These are phyloP conservation scores for Pharus latifolius DNA, from an alignment of 176 grass and related monocot species.

Conservation along the genomic window DNA sequence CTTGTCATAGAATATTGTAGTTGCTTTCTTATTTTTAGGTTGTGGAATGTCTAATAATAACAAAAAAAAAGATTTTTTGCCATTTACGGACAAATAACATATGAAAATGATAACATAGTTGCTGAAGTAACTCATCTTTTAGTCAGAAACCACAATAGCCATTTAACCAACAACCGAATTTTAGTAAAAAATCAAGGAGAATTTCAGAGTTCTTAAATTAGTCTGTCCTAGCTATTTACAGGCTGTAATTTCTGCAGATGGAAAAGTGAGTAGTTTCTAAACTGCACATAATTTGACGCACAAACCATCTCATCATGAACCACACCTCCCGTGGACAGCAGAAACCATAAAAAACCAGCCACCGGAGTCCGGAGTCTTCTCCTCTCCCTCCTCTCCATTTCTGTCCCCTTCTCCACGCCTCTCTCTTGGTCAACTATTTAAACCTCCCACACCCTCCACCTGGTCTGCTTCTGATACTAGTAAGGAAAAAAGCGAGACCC, in stretches of 20 bases:
- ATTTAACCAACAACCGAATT: background rate
- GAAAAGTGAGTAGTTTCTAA: no score
- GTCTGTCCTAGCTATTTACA: background rate
- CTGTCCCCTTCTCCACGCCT: constrained; percentile 43
- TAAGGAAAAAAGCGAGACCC: background rate
- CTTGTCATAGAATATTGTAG: no score
- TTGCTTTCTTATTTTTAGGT: no score
- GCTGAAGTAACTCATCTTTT: background rate
- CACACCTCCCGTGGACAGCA: background rate
- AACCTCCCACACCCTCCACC: background rate
- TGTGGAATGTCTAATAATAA: no score
- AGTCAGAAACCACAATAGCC: background rate
- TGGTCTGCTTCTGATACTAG: background rate
- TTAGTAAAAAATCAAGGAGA: background rate
- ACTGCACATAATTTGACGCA: background rate
- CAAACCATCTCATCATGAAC: background rate
- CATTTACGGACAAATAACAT: background rate
- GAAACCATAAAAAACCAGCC: background rate
- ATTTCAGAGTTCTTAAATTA: background rate
- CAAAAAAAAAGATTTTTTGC: no score
- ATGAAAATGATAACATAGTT: background rate
- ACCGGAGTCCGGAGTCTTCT: background rate
- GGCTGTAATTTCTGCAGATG: no score
- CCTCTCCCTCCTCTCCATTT: background rate
- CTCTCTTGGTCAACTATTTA: constrained; percentile 15